Conservation (phyloP, 176 grass and related monocot species). For the Poa pratensis region DNA sequence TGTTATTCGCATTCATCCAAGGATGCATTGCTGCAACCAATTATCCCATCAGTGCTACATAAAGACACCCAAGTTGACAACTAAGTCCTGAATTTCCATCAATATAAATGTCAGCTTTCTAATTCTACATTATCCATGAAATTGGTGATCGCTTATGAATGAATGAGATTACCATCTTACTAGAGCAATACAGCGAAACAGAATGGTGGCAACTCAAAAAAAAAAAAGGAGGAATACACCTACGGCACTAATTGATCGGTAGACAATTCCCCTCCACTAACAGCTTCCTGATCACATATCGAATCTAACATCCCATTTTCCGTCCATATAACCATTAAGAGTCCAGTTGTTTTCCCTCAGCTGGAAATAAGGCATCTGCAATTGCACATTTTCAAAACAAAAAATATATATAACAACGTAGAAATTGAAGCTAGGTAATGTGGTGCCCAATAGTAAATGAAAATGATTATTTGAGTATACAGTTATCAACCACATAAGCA, state of each 20-base stretch:
- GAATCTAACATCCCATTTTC: conserved; percentile 84
- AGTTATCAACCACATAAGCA: too few species aligned
- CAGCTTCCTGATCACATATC: conserved; percentile 53
- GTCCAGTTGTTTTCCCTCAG: conserved; percentile 89
- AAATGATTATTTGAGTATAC: too few species aligned
- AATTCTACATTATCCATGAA: neutral
- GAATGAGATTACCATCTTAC: neutral
- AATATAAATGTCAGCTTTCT: neutral
- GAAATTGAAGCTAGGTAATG: conserved; percentile 8
- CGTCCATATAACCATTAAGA: conserved; percentile 69
- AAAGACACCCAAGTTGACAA: neutral
- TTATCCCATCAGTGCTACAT: neutral
- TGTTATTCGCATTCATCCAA: neutral
- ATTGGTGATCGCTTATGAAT: neutral
- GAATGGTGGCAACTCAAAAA: neutral
- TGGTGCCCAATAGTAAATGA: neutral
- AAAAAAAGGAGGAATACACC: neutral
- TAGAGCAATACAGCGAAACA: neutral
- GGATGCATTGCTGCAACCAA: neutral
- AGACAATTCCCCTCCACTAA: neutral
- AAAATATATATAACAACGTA: conserved; percentile 12
- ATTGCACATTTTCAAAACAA: conserved; percentile 24
- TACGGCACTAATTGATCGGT: neutral
- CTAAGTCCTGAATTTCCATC: neutral
- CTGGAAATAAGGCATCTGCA: conserved; percentile 91